Evolutionary conservation across 164 flowering plant species (phyloP).

Genomic region (Macadamia tetraphylla): DNA sequence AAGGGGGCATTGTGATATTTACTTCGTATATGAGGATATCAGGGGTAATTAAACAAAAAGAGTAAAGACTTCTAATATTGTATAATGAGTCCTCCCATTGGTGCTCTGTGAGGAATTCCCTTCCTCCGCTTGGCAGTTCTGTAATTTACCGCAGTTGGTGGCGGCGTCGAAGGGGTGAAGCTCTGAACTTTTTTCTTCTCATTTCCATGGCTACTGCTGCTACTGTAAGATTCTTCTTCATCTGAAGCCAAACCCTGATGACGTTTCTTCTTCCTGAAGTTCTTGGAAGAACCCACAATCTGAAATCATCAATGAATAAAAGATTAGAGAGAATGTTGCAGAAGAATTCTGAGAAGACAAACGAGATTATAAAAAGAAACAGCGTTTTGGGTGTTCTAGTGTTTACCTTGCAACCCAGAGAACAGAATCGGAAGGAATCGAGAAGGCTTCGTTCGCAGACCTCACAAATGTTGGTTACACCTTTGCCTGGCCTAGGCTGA

Average conservation of each 20-base stretch:
- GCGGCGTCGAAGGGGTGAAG: slow-evolving; percentile 83
- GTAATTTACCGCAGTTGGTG: slow-evolving; percentile 53
- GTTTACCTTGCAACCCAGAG: slow-evolving; percentile 95
- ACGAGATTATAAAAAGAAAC: too few relatives aligned
- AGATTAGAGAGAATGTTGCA: not conserved
- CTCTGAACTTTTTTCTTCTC: slow-evolving; percentile 43
- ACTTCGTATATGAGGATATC: slow-evolving; percentile 5
- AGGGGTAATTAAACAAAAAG: slow-evolving; percentile 8
- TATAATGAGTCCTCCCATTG: slow-evolving; percentile 60
- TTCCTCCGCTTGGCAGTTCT: slow-evolving; percentile 79
- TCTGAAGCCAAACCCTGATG: slow-evolving; percentile 28
- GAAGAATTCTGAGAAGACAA: too few relatives aligned
- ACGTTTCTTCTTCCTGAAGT: slow-evolving; percentile 35
- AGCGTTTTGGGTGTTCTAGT: not conserved
- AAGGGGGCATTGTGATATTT: slow-evolving; percentile 13
- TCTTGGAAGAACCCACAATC: slow-evolving; percentile 72
- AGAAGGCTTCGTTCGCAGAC: slow-evolving; percentile 88
- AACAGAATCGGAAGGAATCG: slow-evolving; percentile 88
- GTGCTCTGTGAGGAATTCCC: slow-evolving; percentile 93
- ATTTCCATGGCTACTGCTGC: slow-evolving; percentile 39
- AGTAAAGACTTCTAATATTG: slow-evolving; percentile 32
- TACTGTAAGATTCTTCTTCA: slow-evolving; percentile 60
- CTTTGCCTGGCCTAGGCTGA: slow-evolving; percentile 94
- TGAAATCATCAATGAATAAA: slow-evolving; percentile 15
- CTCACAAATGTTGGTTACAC: slow-evolving; percentile 82